Conservation (phyloP, 176 grass and related monocot genomes). For the Avena eriantha region DNA sequence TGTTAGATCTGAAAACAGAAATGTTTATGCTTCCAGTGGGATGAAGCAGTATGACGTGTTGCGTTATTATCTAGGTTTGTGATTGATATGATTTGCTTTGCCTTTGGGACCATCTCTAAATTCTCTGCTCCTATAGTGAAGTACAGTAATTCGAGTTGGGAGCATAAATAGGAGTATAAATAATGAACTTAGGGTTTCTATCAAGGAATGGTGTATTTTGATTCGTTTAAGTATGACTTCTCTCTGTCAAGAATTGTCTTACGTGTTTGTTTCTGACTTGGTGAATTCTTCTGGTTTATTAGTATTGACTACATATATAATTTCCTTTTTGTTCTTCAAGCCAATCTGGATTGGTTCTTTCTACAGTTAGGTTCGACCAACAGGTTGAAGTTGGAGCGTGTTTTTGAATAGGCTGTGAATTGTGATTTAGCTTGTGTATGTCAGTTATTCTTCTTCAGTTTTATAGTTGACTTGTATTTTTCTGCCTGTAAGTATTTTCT, state of each 20-base stretch:
- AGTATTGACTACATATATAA: not conserved
- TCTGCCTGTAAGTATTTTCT: not conserved
- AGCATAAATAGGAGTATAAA: not conserved
- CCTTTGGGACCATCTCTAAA: not conserved
- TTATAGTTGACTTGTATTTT: not conserved
- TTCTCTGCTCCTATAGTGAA: not conserved
- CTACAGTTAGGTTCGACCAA: not conserved
- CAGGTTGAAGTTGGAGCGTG: not conserved
- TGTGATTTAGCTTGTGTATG: not conserved
- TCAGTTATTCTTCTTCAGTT: not conserved
- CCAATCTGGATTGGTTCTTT: not conserved
- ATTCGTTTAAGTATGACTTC: conserved; percentile 4
- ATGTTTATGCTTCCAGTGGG: not conserved
- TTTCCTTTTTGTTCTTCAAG: not conserved
- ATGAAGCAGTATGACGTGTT: not conserved
- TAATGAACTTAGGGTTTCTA: not conserved
- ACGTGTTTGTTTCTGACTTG: not conserved
- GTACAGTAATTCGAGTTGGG: not conserved
- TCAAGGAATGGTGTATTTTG: not conserved
- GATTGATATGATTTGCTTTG: not conserved
- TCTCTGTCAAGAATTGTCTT: not conserved
- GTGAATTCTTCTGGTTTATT: not conserved
- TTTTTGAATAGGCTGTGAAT: not conserved
- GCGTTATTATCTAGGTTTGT: not conserved
- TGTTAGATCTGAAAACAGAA: not conserved